Conservation (phyloP, 2,329 filamentous ascomycete species). For the Didymella arachidicola region DNA sequence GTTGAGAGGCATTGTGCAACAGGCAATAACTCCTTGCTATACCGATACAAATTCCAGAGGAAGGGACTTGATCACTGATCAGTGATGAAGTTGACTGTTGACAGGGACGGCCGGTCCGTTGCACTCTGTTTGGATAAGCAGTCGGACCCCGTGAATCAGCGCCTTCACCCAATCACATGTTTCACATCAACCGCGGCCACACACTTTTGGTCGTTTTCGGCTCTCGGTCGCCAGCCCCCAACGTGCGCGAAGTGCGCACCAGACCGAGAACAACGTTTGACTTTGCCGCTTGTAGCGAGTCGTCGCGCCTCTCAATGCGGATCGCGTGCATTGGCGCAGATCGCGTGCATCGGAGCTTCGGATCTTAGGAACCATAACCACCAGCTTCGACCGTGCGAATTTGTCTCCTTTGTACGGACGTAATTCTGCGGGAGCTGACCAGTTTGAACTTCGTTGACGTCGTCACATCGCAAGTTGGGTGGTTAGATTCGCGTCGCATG, state of each 20-base stretch:
- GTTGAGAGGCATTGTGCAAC: slow-evolving; percentile 19
- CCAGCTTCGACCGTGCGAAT: slow-evolving; percentile 7
- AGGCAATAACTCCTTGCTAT: slow-evolving; percentile 1
- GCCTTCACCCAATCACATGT: slow-evolving; percentile 10
- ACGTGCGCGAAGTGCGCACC: background rate
- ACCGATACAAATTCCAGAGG: background rate
- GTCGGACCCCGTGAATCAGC: slow-evolving; percentile 15
- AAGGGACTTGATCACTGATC: background rate
- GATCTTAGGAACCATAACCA: slow-evolving; percentile 1
- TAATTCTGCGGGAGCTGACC: background rate
- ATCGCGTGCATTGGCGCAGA: slow-evolving; percentile 10
- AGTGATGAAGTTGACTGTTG: background rate
- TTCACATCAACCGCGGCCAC: slow-evolving; percentile 2
- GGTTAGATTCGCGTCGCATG: background rate
- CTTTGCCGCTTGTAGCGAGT: background rate
- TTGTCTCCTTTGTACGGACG: background rate
- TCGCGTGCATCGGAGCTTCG: slow-evolving; percentile 4
- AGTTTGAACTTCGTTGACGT: background rate
- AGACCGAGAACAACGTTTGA: background rate
- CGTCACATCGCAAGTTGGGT: background rate
- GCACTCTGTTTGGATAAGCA: slow-evolving; percentile 14
- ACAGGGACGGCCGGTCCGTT: background rate
- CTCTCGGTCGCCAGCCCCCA: background rate
- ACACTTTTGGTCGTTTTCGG: slow-evolving; percentile 5
- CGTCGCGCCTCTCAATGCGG: background rate